Evolutionary conservation across 2,329 filamentous ascomycete species (phyloP), one percentile per base, ranked within the genome.

Genomic region (Diaporthe sp.): DNA sequence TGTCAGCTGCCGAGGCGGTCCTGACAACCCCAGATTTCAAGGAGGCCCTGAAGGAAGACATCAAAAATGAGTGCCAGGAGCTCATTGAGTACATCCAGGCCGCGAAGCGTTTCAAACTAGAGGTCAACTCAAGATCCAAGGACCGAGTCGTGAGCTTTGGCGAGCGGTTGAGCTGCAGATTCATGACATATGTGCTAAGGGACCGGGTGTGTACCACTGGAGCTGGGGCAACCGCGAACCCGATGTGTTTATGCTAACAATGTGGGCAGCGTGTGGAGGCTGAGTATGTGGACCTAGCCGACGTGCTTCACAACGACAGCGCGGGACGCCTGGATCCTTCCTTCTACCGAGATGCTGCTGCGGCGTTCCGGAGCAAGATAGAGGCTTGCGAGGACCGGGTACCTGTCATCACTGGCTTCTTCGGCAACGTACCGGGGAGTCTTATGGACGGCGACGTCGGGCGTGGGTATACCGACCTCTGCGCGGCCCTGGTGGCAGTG

Each of bases 381-480:
- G 81, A 86, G 58, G 89, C 90, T 3, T 96, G 94, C 80, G 90
- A 88, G 49, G 88, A 90, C 79, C 90, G 91, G 76, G 92, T 96
- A 1, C 94, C 94, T 1, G 93, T 97, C 4, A 88, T 96, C 68
- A 98, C 97, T 17, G 97, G 97, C 22, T 99, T 97, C 87, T 99
- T 99, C 83, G 97, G 97, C 76, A 94, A 93, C 75, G 94, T 98
- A 3, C 96, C 96, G 0, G 96, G 96, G 20, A 96, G 96, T 77
- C 89, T 99, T 75, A 91, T 99, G 80, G 94, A 96, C 80, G 92
- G 92, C 57, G 94, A 97, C 80, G 94, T 99, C 78, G 97, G 97
- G 28, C 93, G 97, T 80, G 97, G 97, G 42, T 99, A 99, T 85
- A 98, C 97, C 13, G 97, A 99, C 85, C 90, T 99, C 63, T 98